A percentile compares a stretch with the other conserved stretches of the same genome.
Evolutionary conservation across 108 stramenopile species (phyloP).

Genomic region (Cafeteria roenbergensis): DNA sequence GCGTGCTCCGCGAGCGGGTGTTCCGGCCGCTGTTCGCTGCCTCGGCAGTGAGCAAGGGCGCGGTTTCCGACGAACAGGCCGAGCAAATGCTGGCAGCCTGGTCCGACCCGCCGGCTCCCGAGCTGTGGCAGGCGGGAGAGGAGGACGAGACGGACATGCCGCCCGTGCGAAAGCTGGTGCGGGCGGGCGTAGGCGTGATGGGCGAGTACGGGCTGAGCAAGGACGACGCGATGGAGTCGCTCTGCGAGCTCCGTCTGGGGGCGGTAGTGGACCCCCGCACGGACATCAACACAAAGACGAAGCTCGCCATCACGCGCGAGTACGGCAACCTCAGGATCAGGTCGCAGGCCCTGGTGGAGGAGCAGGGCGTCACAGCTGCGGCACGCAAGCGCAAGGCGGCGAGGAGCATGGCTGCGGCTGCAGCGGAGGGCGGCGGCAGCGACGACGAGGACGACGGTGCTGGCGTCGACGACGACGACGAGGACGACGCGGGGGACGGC

Average conservation of each 20-base stretch:
- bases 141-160: not conserved
- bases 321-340: constrained; percentile 63
- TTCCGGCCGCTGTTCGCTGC: constrained; percentile 1
- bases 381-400: constrained; percentile 25
- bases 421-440: constrained; percentile 16
- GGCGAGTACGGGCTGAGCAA: constrained; percentile 79
- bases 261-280: not conserved
- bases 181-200: constrained; percentile 56
- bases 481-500: constrained; percentile 32
- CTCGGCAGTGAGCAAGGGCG: not conserved
- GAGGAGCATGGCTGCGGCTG: not conserved
- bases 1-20: constrained; percentile 51
- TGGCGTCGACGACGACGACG: constrained; percentile 38
- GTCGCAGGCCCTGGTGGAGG: constrained; percentile 63
- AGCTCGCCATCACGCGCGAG: constrained; percentile 63
- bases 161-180: not conserved
- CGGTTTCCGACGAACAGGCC: not conserved
- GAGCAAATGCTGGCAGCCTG: not conserved
- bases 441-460: constrained; percentile 24
- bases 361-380: constrained; percentile 39
- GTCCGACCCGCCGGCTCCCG: not conserved
- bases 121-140: not conserved
- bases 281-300: constrained; percentile 35
- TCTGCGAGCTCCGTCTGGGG: constrained; percentile 57
- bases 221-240: constrained; percentile 78